phyloP scores from a whole-genome alignment of 106 monocot species.

The Gastrodia elata region DNA sequence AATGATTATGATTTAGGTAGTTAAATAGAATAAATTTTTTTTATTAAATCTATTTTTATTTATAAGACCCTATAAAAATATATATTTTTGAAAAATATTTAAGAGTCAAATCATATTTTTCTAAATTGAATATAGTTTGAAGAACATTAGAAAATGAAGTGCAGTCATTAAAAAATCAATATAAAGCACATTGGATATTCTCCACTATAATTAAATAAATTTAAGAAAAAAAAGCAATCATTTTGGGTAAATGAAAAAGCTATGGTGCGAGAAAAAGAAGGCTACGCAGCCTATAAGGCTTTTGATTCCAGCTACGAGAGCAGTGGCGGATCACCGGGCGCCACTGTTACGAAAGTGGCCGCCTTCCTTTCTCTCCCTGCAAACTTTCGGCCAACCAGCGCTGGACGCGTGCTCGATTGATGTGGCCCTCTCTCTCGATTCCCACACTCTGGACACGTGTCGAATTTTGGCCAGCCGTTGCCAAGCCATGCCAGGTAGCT shows the following conservation, averaged over 20 bases:
- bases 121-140: no score
- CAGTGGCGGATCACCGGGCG: background rate
- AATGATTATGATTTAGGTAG: no score
- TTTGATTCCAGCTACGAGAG: background rate
- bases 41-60: no score
- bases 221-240: no score
- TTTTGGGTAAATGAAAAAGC: background rate
- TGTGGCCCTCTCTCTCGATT: constrained; percentile 1
- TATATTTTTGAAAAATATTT: no score
- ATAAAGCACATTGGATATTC: no score
- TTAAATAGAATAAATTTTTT: no score
- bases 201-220: no score
- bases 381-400: background rate
- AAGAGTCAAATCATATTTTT: no score
- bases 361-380: background rate
- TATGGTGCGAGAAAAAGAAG: background rate
- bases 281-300: background rate
- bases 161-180: no score
- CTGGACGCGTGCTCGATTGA: background rate
- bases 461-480: background rate
- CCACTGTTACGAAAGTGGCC: background rate
- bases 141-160: no score
- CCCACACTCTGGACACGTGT: background rate
- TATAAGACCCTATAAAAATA: no score
- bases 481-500: background rate